Conservation (phyloP, 768 basidiomycete genomes). For the Calocera cornea region DNA sequence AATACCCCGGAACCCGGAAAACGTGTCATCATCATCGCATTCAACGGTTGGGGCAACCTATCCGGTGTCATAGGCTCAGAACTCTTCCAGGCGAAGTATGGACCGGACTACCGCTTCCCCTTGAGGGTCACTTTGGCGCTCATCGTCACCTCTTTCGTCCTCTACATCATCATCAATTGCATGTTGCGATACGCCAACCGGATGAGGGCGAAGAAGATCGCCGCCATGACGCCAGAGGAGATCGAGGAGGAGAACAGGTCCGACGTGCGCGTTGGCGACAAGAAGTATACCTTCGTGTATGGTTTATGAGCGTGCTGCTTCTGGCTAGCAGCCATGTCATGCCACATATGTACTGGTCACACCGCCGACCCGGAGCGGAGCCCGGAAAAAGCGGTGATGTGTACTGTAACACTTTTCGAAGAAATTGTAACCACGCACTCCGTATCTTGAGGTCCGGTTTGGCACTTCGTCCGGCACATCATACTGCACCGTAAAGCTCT, state of each 20-base stretch:
- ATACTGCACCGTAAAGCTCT: too few relatives aligned
- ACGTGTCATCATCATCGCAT: constrained; percentile 10
- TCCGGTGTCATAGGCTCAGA: constrained; percentile 10
- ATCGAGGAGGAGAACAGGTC: constrained; percentile 10
- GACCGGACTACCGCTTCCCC: constrained; percentile 11
- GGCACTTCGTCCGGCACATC: too few relatives aligned
- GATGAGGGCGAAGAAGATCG: constrained; percentile 8
- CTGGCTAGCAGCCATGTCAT: neutral
- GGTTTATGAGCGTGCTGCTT: neutral
- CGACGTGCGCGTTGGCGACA: constrained; percentile 12
- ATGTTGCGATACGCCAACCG: constrained; percentile 10
- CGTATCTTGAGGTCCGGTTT: too few relatives aligned
- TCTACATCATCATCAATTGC: constrained; percentile 6
- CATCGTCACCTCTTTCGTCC: constrained; percentile 7
- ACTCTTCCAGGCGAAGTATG: constrained; percentile 12
- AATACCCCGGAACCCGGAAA: constrained; percentile 14
- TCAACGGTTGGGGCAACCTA: constrained; percentile 14
- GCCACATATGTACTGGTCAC: too few relatives aligned
- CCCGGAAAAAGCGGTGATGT: too few relatives aligned
- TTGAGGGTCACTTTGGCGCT: constrained; percentile 11
- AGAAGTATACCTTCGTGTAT: constrained; percentile 15
- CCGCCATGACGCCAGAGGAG: constrained; percentile 11
- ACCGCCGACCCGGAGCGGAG: too few relatives aligned
- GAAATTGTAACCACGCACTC: too few relatives aligned
- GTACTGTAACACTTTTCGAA: too few relatives aligned